These are phyloP conservation scores for Bryum argenteum DNA, from an alignment of 225 moss, liverwort and hornwort species.

Conservation along the genomic window DNA sequence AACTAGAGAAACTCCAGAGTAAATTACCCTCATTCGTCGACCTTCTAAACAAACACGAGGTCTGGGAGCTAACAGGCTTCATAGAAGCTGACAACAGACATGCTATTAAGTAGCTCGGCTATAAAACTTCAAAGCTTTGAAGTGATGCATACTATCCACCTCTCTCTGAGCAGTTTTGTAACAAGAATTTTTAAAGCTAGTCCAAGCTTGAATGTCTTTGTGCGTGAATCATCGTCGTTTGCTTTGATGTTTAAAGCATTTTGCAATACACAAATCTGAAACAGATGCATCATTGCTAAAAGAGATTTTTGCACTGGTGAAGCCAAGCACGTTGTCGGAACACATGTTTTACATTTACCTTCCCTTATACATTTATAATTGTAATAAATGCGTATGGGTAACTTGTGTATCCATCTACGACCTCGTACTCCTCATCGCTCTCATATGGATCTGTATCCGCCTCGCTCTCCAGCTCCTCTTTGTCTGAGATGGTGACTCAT, in stretches of 20 bases:
- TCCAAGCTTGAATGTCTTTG: constrained; percentile 1
- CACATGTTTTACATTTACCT: too few relatives aligned
- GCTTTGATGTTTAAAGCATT: too few relatives aligned
- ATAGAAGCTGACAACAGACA: constrained; percentile 23
- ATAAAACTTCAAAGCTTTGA: not conserved
- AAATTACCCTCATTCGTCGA: constrained; percentile 38
- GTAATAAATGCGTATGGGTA: too few relatives aligned
- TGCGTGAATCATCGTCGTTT: too few relatives aligned
- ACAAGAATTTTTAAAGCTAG: not conserved
- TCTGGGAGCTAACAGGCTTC: constrained; percentile 29
- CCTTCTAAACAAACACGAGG: constrained; percentile 41
- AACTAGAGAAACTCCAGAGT: constrained; percentile 24
- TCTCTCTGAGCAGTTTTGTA: not conserved
- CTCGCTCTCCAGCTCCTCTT: too few relatives aligned
- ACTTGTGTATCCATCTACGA: too few relatives aligned
- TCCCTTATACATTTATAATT: too few relatives aligned
- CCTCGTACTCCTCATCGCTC: too few relatives aligned
- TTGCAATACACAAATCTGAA: not conserved
- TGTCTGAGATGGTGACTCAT: too few relatives aligned
- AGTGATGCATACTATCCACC: not conserved
- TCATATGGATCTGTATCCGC: too few relatives aligned
- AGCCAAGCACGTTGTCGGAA: constrained; percentile 30
- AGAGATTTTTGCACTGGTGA: constrained; percentile 45
- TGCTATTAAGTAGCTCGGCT: not conserved
- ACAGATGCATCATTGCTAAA: constrained; percentile 33